Conservation (phyloP, 352 stramenopile genomes). For the Thraustochytrium sp. region DNA sequence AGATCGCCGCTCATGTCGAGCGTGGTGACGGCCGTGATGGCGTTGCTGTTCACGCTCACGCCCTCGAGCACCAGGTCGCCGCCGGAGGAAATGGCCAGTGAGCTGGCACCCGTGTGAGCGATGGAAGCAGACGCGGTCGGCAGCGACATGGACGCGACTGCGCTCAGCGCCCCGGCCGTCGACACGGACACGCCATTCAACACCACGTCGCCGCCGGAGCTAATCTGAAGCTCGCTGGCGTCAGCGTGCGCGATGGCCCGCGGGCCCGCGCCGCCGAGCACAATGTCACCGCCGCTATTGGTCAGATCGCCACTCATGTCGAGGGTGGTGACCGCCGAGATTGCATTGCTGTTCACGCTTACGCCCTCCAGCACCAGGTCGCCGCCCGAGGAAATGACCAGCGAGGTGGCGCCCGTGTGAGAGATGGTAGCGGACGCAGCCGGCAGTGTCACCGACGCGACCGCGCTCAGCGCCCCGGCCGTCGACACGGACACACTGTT, state of each 20-base stretch:
- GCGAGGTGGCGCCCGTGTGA: not conserved
- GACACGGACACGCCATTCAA: not conserved
- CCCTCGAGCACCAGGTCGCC: not conserved
- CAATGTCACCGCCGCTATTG: not conserved
- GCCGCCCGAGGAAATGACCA: not conserved
- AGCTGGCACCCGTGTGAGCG: not conserved
- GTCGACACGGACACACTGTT: too few species aligned
- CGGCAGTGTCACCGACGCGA: not conserved
- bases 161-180: not conserved
- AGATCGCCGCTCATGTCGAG: not conserved
- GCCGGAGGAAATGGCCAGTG: not conserved
- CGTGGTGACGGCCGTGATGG: not conserved
- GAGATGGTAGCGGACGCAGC: not conserved
- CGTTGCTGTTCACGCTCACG: not conserved
- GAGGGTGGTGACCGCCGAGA: not conserved
- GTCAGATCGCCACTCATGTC: not conserved
- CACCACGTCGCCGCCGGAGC: not conserved
- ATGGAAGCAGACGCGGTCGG: not conserved
- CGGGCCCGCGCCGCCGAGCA: not conserved
- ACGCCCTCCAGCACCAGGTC: not conserved
- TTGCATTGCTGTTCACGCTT: not conserved
- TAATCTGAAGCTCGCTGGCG: not conserved
- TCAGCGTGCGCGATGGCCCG: not conserved
- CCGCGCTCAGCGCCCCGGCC: not conserved
- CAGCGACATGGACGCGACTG: not conserved